These are phyloP conservation scores for Thermothielavioides terrestris DNA, from an alignment of 495 filamentous ascomycete species.

Conservation along the genomic window DNA sequence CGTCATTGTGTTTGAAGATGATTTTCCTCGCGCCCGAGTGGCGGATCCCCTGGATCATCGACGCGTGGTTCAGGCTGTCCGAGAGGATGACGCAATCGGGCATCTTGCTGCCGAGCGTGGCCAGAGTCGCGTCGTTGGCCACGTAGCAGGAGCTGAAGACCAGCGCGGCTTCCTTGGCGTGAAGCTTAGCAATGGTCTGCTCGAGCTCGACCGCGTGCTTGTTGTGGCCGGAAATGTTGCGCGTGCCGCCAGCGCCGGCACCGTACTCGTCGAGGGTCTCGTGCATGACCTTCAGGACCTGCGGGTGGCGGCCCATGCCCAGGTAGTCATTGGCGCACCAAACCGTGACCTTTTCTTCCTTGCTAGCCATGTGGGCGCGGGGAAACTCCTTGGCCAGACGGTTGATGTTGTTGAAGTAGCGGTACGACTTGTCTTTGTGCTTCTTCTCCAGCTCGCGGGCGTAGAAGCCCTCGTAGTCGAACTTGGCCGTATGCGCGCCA, in stretches of 20 bases:
- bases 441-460: constrained; percentile 86
- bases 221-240: constrained; percentile 98
- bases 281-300: constrained; percentile 88
- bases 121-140: constrained; percentile 94
- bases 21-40: constrained; percentile 94
- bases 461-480: constrained; percentile 91
- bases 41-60: constrained; percentile 98
- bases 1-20: constrained; percentile 97
- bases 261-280: constrained; percentile 90
- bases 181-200: constrained; percentile 74
- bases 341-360: constrained; percentile 86
- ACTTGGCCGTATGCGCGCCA: constrained; percentile 42
- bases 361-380: constrained; percentile 77
- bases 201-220: constrained; percentile 85
- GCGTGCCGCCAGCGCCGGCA: constrained; percentile 87
- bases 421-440: constrained; percentile 98
- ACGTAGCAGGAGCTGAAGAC: constrained; percentile 98
- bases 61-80: constrained; percentile 93
- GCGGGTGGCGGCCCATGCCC: constrained; percentile 87
- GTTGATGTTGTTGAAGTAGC: constrained; percentile 99
- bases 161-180: constrained; percentile 80
- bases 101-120: constrained; percentile 89
- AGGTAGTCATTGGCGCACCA: constrained; percentile 99
- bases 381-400: constrained; percentile 94
- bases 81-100: constrained; percentile 94